These are phyloP conservation scores for Sinapis alba DNA, from an alignment of 441 rosid genomes.

Conservation along the genomic window DNA sequence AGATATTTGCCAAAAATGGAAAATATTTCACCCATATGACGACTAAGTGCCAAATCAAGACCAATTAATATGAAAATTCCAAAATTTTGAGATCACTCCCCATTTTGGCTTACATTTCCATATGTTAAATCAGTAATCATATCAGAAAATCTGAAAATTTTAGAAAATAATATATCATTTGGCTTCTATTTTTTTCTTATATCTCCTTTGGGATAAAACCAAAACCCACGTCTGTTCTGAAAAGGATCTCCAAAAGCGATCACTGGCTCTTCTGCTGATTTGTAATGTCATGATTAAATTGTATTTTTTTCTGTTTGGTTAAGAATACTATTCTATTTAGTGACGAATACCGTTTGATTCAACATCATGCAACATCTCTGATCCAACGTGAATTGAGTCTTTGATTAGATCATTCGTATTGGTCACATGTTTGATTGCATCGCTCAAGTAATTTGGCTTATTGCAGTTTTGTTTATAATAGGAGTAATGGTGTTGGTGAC, in stretches of 20 bases:
- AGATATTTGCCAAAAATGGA: no score
- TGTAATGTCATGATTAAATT: conserved; percentile 14
- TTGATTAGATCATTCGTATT: conserved; percentile 15
- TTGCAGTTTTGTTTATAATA: not conserved
- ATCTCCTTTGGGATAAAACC: not conserved
- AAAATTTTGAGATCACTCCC: no score
- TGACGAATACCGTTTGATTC: conserved; percentile 3
- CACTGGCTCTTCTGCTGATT: not conserved
- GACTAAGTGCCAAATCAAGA: no score
- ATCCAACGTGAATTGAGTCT: not conserved
- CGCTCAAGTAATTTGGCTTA: not conserved
- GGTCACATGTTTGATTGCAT: conserved; percentile 5
- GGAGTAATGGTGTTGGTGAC: conserved; percentile 24
- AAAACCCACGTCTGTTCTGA: conserved; percentile 8
- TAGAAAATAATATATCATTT: not conserved
- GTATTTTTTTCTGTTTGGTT: not conserved
- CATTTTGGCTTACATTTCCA: not conserved
- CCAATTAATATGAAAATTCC: no score
- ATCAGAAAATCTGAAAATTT: conserved; percentile 4
- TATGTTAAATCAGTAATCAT: conserved; percentile 18
- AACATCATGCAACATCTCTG: not conserved
- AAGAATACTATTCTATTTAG: not conserved
- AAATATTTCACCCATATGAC: no score
- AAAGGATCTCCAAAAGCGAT: conserved; percentile 5
- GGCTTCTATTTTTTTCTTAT: not conserved